A percentile compares a stretch with the other conserved stretches of the same genome.
Conservation (phyloP, 2,329 filamentous ascomycete genomes). For the Verticillium albo-atrum region DNA sequence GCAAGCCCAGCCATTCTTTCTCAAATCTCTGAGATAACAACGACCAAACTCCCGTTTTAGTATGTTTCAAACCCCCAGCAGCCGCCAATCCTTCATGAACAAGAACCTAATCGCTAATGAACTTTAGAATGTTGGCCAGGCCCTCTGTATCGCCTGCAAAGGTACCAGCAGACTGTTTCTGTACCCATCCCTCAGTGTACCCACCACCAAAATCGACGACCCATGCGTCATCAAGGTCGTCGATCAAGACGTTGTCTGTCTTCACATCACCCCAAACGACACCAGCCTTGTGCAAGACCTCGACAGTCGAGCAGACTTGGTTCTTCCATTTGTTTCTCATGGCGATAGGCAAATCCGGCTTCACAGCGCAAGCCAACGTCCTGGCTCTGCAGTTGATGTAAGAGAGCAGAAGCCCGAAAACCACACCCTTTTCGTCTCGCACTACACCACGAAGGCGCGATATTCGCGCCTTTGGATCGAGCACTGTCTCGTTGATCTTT, state of each 20-base stretch:
- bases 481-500: conserved; percentile 5
- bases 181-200: too few relatives aligned
- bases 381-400: conserved; percentile 7
- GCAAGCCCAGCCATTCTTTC: too few relatives aligned
- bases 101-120: too few relatives aligned
- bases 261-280: conserved; percentile 20
- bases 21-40: too few relatives aligned
- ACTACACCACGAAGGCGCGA: conserved; percentile 10
- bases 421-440: conserved; percentile 1
- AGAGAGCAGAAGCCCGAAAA: conserved; percentile 13
- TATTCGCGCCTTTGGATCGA: conserved; percentile 6
- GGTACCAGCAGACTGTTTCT: too few relatives aligned
- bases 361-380: not conserved
- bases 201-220: conserved; percentile 9
- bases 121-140: too few relatives aligned
- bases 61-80: too few relatives aligned
- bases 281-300: conserved; percentile 13
- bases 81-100: too few relatives aligned
- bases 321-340: conserved; percentile 12
- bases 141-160: too few relatives aligned
- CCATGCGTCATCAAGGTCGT: conserved; percentile 13
- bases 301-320: conserved; percentile 11
- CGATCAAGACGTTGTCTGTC: conserved; percentile 17
- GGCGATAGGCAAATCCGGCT: not conserved
- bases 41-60: too few relatives aligned